phyloP scores from a whole-genome alignment of 148 eudicot species.

The Euryodendron excelsum region DNA sequence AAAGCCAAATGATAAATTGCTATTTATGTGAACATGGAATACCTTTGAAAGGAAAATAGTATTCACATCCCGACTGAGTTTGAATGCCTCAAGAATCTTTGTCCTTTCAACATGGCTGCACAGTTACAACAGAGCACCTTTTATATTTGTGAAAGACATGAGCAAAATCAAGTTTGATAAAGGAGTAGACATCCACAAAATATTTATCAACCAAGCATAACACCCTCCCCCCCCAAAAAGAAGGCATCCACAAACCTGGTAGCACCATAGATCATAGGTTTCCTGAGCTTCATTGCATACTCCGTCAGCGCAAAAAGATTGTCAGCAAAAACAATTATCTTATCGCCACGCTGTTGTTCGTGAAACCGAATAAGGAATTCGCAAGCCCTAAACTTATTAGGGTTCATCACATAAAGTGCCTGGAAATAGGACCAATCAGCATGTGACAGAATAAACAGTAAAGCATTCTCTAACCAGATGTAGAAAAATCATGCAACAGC shows the following conservation, averaged over 20 bases:
- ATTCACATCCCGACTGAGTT: conserved; percentile 50
- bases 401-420: conserved; percentile 99
- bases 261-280: conserved; percentile 99
- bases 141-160: neutral
- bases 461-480: neutral
- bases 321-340: conserved; percentile 97
- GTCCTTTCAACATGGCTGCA: conserved; percentile 97
- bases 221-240: neutral
- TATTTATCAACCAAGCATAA: neutral
- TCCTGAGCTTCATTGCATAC: conserved; percentile 84
- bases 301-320: conserved; percentile 95
- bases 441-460: neutral
- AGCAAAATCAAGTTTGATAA: too few species aligned
- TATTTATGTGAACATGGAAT: neutral
- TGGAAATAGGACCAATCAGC: conserved; percentile 25
- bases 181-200: neutral
- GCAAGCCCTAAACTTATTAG: conserved; percentile 95
- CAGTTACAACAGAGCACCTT: conserved; percentile 11
- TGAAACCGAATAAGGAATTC: conserved; percentile 93
- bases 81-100: conserved; percentile 89
- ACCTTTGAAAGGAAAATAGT: conserved; percentile 74
- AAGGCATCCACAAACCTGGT: conserved; percentile 58
- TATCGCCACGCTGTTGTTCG: conserved; percentile 92
- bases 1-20: neutral
- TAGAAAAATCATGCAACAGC: neutral